Evolutionary conservation across 2,329 filamentous ascomycete species (phyloP).

Genomic region (Pseudogymnoascus sp.): DNA sequence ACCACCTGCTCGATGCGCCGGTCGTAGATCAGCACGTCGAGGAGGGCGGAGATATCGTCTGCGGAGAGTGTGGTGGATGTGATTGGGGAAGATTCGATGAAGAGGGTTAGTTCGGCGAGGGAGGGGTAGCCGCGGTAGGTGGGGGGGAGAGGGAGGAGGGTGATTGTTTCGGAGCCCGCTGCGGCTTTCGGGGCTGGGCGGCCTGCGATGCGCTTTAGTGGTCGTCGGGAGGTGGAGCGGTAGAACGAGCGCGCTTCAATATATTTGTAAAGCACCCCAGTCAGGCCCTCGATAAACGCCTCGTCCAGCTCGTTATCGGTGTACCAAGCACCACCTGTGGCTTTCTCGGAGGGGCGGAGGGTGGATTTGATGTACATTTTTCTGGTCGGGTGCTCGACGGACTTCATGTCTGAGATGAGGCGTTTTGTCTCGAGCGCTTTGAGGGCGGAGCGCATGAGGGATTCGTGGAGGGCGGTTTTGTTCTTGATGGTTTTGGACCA

Average conservation of each 20-base stretch:
- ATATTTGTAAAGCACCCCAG: slow-evolving; percentile 63
- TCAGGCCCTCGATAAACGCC: slow-evolving; percentile 73
- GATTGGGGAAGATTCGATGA: slow-evolving; percentile 60
- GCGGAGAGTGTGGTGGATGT: slow-evolving; percentile 63
- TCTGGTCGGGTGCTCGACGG: slow-evolving; percentile 79
- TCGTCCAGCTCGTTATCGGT: slow-evolving; percentile 85
- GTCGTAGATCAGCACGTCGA: slow-evolving; percentile 85
- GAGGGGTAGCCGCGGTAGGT: slow-evolving; percentile 76
- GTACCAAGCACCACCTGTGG: slow-evolving; percentile 92
- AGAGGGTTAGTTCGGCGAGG: slow-evolving; percentile 65
- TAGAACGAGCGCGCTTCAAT: slow-evolving; percentile 67
- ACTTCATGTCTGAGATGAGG: slow-evolving; percentile 83
- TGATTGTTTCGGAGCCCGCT: slow-evolving; percentile 11
- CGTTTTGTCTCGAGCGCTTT: slow-evolving; percentile 76
- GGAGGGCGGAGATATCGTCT: slow-evolving; percentile 72
- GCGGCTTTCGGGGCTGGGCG: neutral
- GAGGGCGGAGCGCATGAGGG: slow-evolving; percentile 69
- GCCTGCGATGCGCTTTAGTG: slow-evolving; percentile 18
- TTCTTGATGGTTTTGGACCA: slow-evolving; percentile 83
- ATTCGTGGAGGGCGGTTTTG: slow-evolving; percentile 75
- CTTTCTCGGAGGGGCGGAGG: slow-evolving; percentile 77
- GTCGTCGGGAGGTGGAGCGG: slow-evolving; percentile 30
- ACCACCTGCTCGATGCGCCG: slow-evolving; percentile 64
- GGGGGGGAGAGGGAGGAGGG: slow-evolving; percentile 45
- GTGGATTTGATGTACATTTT: slow-evolving; percentile 94